Evolutionary conservation across 768 basidiomycete genomes (phyloP).

Genomic region (Russula griseocarnosa): DNA sequence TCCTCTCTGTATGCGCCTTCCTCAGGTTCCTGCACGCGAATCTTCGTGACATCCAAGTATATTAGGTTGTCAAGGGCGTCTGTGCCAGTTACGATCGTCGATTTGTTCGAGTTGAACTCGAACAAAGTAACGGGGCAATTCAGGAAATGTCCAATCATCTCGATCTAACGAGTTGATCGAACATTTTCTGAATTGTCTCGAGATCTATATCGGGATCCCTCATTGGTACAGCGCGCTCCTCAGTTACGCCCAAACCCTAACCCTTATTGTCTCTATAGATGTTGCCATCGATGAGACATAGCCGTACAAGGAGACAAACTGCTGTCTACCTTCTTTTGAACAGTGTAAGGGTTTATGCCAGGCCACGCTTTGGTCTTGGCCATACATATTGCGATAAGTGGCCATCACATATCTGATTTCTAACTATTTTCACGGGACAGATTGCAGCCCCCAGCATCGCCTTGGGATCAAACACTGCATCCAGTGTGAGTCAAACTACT

Average conservation of each 20-base stretch:
- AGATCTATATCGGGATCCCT: too few species aligned
- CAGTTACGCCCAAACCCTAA: neutral
- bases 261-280: slow-evolving; percentile 46
- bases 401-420: neutral
- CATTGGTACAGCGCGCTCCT: slow-evolving; percentile 32
- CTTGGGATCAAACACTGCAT: neutral
- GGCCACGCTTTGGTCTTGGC: neutral
- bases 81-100: neutral
- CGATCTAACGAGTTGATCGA: too few species aligned
- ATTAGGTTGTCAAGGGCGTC: neutral
- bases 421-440: neutral
- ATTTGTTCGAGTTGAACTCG: too few species aligned
- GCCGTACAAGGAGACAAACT: slow-evolving; percentile 50
- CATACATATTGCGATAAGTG: neutral
- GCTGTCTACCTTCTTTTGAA: slow-evolving; percentile 42
- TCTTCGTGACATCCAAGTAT: neutral
- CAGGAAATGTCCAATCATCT: neutral
- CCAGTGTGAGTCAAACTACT: neutral
- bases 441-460: neutral
- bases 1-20: neutral
- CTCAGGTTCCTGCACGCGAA: neutral
- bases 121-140: too few species aligned
- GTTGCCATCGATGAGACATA: slow-evolving; percentile 49
- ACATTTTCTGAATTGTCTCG: too few species aligned
- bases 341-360: slow-evolving; percentile 40